phyloP scores from a whole-genome alignment of 1,139 yeast species.

The Yamadazyma diddensiae region DNA sequence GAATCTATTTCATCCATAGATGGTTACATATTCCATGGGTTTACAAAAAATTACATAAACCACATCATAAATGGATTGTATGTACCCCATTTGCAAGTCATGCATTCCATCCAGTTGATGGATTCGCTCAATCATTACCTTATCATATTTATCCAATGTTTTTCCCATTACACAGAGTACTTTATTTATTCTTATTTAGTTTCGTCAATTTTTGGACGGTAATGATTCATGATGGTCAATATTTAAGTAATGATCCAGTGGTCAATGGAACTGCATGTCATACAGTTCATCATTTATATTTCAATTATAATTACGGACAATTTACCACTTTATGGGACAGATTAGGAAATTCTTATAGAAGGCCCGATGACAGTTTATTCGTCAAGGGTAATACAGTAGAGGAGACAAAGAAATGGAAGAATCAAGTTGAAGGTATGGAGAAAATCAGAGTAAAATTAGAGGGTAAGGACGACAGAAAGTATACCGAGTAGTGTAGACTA shows the following conservation, averaged over 20 bases:
- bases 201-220: constrained; percentile 98
- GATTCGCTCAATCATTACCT: constrained; percentile 88
- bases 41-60: constrained; percentile 86
- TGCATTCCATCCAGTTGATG: constrained; percentile 98
- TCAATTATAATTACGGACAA: constrained; percentile 97
- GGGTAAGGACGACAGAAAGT: constrained; percentile 57
- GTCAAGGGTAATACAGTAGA: constrained; percentile 53
- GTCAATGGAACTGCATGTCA: constrained; percentile 98
- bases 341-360: constrained; percentile 87
- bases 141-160: constrained; percentile 88
- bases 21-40: constrained; percentile 88
- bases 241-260: constrained; percentile 86
- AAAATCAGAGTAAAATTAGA: constrained; percentile 76
- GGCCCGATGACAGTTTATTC: constrained; percentile 85
- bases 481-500: not conserved
- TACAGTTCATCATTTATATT: constrained; percentile 92
- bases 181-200: constrained; percentile 76
- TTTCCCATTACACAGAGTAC: constrained; percentile 87
- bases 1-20: constrained; percentile 88
- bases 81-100: constrained; percentile 98
- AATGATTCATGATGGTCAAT: constrained; percentile 97
- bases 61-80: constrained; percentile 99
- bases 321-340: constrained; percentile 98
- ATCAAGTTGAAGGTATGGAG: constrained; percentile 77
- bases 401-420: constrained; percentile 63